Conservation (phyloP, 192 early-diverging fungal species). For the Linnemannia zychae region DNA sequence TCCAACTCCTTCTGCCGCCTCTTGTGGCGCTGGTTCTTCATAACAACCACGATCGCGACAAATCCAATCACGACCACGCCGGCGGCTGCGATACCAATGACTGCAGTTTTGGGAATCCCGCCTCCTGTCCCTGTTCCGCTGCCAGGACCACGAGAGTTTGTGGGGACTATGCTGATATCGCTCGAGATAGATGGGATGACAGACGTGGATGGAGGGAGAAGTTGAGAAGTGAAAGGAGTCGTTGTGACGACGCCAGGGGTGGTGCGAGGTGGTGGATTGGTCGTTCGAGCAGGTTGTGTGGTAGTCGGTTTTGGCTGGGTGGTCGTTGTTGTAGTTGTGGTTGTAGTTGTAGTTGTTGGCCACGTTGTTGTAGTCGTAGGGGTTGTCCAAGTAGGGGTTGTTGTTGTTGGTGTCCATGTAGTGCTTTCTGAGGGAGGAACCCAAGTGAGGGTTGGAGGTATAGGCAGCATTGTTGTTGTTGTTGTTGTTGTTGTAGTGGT, state of each 20-base stretch:
- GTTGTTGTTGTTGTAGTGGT: conserved; percentile 2
- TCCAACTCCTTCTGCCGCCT: conserved; percentile 24
- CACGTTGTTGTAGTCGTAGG: conserved; percentile 9
- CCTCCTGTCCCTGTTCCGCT: neutral
- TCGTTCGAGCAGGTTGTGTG: neutral
- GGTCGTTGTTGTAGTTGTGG: neutral
- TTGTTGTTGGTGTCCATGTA: neutral
- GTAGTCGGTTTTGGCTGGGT: neutral
- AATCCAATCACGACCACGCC: conserved; percentile 27
- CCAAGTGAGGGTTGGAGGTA: neutral
- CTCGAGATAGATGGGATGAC: neutral
- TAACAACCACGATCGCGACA: conserved; percentile 18
- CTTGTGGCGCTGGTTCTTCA: conserved; percentile 8
- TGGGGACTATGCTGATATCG: neutral
- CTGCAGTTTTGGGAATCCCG: conserved; percentile 17
- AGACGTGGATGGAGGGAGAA: neutral
- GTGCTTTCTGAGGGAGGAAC: neutral
- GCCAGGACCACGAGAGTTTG: neutral
- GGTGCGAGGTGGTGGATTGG: neutral
- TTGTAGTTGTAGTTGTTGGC: neutral
- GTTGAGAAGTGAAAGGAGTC: neutral
- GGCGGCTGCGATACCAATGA: conserved; percentile 19
- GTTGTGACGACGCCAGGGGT: neutral
- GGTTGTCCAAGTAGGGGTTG: neutral
- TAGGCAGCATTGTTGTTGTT: conserved; percentile 7